Evolutionary conservation across 495 filamentous ascomycete genomes (phyloP), one percentile per base, ranked within the genome.

Genomic region (Penicillium parvum): DNA sequence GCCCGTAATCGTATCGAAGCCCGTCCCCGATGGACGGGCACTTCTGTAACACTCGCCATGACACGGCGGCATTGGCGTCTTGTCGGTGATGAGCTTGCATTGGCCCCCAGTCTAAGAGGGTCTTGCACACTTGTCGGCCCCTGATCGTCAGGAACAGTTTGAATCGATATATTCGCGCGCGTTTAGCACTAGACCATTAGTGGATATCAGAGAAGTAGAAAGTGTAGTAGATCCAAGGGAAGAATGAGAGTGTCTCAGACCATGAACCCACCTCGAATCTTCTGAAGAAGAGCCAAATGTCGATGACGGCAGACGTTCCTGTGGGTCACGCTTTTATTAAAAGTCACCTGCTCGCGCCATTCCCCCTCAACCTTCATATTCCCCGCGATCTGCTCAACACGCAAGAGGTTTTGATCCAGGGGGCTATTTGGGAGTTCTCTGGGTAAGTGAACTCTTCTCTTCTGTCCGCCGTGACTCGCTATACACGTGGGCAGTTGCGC

Each of bases 141-240:
- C 40, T 49, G 50, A 53, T 53, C 50, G 50, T 53, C 50, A 53
- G 50, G 50, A 36, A 53, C 50, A n/a, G n/a, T n/a, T n/a, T 16
- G 26, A 8, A 9, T 11, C 21, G 18, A 12, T 4, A 38, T 47
- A 41, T 20, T 39, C 41, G 41, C 41, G 41, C 41, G 41, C 41
- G n/a, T 44, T 44, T 23, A 8, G 19, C 34, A n/a, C n/a, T n/a
- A n/a, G n/a, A n/a, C n/a, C n/a, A n/a, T n/a, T 27, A 27, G 11
- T 11, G 23, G 23, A 27, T 11, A 27, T 27, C 23, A 6, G 6
- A 11, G 23, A 27, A 27, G 23, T 27, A 11, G 23, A 6, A 11
- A 27, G n/a, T n/a, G n/a, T n/a, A n/a, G n/a, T n/a, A n/a, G n/a
- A n/a, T 7, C 21, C 19, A 19, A 19, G 10, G 23, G 32, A 34